Evolutionary conservation across 164 flowering plant species (phyloP), one percentile per base, ranked within the genome.

Genomic region (Stephania yunnanensis): DNA sequence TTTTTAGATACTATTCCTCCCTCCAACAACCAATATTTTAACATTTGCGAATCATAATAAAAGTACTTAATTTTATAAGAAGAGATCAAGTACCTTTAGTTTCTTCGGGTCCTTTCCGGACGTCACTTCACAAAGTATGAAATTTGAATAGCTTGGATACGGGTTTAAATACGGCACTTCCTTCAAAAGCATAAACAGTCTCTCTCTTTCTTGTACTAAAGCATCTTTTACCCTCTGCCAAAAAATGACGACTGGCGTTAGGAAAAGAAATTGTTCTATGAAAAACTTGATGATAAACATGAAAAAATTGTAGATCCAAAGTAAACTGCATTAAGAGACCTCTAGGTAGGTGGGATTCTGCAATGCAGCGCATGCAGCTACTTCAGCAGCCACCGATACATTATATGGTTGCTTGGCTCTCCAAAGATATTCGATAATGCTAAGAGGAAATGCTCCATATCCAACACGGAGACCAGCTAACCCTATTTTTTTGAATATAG

Each of bases 391-490:
- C 77, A 96, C 98, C 79, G 98, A 94, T 20, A 94, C 99, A 82
- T 92, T 94, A 81, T 94, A 96, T 9, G 99, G 99, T 83, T 96
- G 99, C 81, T 96, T 96, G 69, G 99, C 99, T 82, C 99, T 86
- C 98, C 98, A 91, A 15, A 94, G 87, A 78, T 88, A 96, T 78
- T 94, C 92, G 63, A 94, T 90, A 48, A 94, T 87, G 82, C 97
- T 92, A 78, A 87, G 77, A 63, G 98, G 97, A 83, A 96, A 96
- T 78, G 97, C 95, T 82, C 98, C 99, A 84, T 96, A 96, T 71
- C 99, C 99, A 64, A 96, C 93, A 45, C 99, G 92, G 11, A 96
- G 88, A 65, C 98, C 99, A 73, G 99, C 99, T 83, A 96, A 85
- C 76, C 94, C 97, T 96, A 89, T 78, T 80, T n/a, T 22, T 25